Evolutionary conservation across 1,284 basidiomycete species (phyloP).

Genomic region (Amylostereum areolatum): DNA sequence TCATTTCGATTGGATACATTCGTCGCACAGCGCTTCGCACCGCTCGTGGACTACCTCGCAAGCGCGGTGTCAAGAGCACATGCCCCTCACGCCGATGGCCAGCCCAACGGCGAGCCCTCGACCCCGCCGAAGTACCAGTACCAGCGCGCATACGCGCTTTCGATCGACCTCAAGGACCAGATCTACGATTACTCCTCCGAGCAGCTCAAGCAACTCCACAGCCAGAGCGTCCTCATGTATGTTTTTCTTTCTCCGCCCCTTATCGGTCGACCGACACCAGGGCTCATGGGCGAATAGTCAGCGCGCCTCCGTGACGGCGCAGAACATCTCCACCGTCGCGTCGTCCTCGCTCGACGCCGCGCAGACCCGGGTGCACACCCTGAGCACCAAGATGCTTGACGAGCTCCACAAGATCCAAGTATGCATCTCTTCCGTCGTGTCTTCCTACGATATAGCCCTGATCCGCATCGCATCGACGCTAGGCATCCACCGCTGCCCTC

Average conservation of each 20-base stretch:
- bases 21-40: conserved; percentile 51
- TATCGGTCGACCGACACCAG: background rate
- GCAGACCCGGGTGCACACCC: conserved; percentile 39
- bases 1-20: conserved; percentile 10
- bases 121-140: conserved; percentile 53
- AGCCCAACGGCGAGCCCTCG: conserved; percentile 14
- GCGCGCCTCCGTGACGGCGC: conserved; percentile 63
- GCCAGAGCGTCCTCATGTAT: conserved; percentile 61
- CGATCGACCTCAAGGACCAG: conserved; percentile 55
- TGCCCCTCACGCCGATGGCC: conserved; percentile 11
- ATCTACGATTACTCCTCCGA: conserved; percentile 61
- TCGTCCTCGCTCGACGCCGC: conserved; percentile 47
- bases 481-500: conserved; percentile 46
- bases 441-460: background rate
- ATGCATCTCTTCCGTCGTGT: conserved; percentile 1
- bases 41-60: conserved; percentile 67
- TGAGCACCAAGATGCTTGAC: conserved; percentile 57
- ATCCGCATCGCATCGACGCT: conserved; percentile 4
- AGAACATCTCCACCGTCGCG: conserved; percentile 49
- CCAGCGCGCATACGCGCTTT: conserved; percentile 63
- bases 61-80: conserved; percentile 22
- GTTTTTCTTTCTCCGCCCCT: conserved; percentile 18
- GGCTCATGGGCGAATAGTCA: conserved; percentile 36
- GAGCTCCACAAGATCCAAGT: conserved; percentile 62
- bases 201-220: conserved; percentile 64